A percentile compares a stretch with the other conserved stretches of the same genome.
phyloP scores from a whole-genome alignment of 2,329 filamentous ascomycete species.

The Didymella keratinophila region DNA sequence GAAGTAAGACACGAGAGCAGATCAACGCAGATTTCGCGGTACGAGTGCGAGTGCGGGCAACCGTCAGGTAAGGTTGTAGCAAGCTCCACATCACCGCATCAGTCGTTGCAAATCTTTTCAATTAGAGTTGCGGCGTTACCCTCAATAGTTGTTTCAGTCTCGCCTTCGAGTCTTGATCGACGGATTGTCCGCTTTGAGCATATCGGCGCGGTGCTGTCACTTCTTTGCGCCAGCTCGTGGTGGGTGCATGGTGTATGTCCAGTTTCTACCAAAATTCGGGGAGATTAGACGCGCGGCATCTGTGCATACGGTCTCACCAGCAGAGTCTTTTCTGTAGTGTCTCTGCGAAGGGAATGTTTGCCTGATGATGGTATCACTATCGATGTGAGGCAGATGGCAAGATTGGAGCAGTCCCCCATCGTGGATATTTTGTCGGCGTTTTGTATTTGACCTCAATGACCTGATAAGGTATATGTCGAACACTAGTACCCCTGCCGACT shows the following conservation, averaged over 20 bases:
- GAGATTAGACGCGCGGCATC: not conserved
- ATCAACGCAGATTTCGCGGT: not conserved
- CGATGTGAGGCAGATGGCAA: not conserved
- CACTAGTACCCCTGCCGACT: constrained; percentile 20
- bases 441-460: not conserved
- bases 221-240: too few species aligned
- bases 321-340: not conserved
- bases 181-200: not conserved
- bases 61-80: too few species aligned
- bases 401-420: not conserved
- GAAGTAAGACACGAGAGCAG: not conserved
- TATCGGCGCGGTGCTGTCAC: not conserved
- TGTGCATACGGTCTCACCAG: not conserved
- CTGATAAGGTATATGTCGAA: not conserved
- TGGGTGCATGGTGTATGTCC: too few species aligned
- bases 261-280: not conserved
- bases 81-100: too few species aligned
- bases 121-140: too few species aligned
- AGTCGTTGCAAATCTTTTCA: too few species aligned
- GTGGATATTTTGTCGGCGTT: not conserved
- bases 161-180: not conserved
- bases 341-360: not conserved
- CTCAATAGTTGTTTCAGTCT: not conserved
- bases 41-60: not conserved
- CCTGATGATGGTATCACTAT: not conserved